phyloP scores from a whole-genome alignment of 495 filamentous ascomycete genomes.

The Extremus antarcticus region DNA sequence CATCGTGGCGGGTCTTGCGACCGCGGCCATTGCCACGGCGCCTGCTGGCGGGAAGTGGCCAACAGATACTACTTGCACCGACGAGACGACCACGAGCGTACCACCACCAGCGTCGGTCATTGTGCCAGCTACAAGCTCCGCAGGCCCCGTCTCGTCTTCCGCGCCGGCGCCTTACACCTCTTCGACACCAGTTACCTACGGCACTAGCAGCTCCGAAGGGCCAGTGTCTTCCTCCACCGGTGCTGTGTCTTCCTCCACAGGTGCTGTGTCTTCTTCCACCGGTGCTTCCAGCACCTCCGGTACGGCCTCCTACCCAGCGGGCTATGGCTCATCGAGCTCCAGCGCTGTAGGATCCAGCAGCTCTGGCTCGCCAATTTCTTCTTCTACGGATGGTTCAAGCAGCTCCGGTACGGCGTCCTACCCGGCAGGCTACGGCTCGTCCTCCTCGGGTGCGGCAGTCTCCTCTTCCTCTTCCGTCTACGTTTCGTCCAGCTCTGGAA shows the following conservation, averaged over 20 bases:
- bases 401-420: not conserved
- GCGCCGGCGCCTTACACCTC: not conserved
- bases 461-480: not conserved
- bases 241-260: not conserved
- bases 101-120: not conserved
- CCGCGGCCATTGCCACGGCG: constrained; percentile 3
- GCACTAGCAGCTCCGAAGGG: too few relatives aligned
- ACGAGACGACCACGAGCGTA: not conserved
- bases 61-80: not conserved
- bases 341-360: not conserved
- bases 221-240: not conserved
- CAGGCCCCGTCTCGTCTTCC: not conserved
- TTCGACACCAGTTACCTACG: too few relatives aligned
- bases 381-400: not conserved
- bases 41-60: not conserved
- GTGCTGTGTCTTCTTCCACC: not conserved
- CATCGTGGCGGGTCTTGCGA: constrained; percentile 7
- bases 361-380: not conserved
- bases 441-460: not conserved
- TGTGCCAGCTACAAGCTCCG: not conserved
- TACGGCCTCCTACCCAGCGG: not conserved
- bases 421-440: not conserved
- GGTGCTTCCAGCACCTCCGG: not conserved
- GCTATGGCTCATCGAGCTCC: not conserved
- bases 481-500: not conserved